These are phyloP conservation scores for Populus tremula DNA, from an alignment of 345 rosid species.

Conservation along the genomic window DNA sequence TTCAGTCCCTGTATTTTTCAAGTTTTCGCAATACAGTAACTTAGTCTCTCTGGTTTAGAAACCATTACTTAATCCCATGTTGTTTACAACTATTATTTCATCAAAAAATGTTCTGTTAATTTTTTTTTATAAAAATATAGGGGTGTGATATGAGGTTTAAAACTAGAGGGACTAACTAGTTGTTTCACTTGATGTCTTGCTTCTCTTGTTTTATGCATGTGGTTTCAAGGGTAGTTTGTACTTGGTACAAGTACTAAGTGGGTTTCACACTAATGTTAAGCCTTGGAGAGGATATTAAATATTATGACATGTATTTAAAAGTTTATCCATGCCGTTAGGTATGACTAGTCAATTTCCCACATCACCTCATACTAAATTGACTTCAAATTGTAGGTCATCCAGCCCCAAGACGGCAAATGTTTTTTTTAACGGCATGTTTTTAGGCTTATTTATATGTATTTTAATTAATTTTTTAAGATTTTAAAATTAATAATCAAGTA, in stretches of 20 bases:
- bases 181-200: background rate
- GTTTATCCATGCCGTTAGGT: background rate
- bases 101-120: too few species aligned
- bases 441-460: too few species aligned
- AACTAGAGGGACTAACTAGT: background rate
- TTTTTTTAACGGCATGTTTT: background rate
- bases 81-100: too few species aligned
- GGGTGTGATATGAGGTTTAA: background rate
- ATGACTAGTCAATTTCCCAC: too few species aligned
- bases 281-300: background rate
- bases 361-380: background rate
- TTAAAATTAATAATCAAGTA: too few species aligned
- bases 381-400: background rate
- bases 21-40: too few species aligned
- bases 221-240: background rate
- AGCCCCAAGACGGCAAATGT: background rate
- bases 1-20: background rate
- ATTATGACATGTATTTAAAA: too few species aligned
- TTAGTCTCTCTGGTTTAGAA: too few species aligned
- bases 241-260: background rate
- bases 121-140: too few species aligned
- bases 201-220: background rate
- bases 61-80: too few species aligned
- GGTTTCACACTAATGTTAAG: background rate
- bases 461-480: rapidly evolving